Percentiles rank a stretch among this genome's conserved stretches.
Conservation (phyloP, 345 rosid species). For the Isatis tinctoria region DNA sequence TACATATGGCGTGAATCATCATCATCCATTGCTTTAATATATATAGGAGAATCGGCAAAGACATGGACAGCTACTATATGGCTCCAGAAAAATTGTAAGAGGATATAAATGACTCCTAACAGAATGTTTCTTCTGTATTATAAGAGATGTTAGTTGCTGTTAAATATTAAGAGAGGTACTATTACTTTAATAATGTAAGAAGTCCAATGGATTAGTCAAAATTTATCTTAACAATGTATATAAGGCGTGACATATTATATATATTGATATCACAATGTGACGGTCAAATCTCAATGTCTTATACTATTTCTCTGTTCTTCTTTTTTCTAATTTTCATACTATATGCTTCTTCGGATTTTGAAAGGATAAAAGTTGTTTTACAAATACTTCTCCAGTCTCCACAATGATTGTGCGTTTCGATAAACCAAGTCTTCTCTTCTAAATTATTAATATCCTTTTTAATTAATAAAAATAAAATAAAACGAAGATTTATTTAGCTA, state of each 20-base stretch:
- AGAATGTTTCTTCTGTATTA: neutral
- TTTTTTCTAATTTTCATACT: neutral
- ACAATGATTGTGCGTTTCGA: neutral
- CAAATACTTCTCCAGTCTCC: neutral
- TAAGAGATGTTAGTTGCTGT: neutral
- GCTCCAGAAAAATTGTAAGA: neutral
- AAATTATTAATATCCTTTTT: neutral
- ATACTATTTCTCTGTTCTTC: neutral
- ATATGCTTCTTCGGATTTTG: slow-evolving; percentile 19
- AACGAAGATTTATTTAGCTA: neutral
- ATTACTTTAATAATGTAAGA: neutral
- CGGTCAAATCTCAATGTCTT: neutral
- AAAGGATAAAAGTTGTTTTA: slow-evolving; percentile 4
- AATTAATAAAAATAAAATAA: neutral
- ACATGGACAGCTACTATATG: slow-evolving; percentile 1
- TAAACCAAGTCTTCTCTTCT: neutral
- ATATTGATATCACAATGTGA: slow-evolving; percentile 2
- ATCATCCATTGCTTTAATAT: neutral
- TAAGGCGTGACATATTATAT: neutral
- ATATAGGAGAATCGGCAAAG: neutral
- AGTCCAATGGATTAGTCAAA: slow-evolving; percentile 23
- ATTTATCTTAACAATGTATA: neutral
- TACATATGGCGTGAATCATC: neutral
- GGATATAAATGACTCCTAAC: slow-evolving; percentile 4
- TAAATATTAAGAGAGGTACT: neutral